Base-by-base conservation (phyloP, 805 yeast genomes). In the Suhomyces emberorum region DNA sequence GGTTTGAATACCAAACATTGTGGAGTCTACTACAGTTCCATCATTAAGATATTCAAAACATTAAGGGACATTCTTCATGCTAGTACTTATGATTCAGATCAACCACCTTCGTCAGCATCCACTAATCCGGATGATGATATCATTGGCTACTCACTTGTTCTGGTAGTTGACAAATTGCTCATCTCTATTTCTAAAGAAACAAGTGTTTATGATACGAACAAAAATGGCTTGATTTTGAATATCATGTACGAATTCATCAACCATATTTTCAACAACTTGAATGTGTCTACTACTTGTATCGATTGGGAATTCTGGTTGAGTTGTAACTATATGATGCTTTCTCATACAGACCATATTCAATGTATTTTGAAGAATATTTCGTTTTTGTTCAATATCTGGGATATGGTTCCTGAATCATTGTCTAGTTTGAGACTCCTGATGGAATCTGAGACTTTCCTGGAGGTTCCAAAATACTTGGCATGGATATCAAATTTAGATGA, bases 281-380 rank as follows among this genome's bases (percentile, higher is more conserved):
- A 48, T 36, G 44, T 37, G 30, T 24, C 35, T 16, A 21, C 38
- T 19, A 28, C 47, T n/a, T 20, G 44, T 10, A 58, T 85, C 16
- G 76, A 83, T 60, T 87, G 95, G 93, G 63, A 66, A 34, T 86
- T 88, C 51, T 87, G 95, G 95, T 55, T 82, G 5, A 65, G 70
- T 36, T 80, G 83, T 11, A 57, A 68, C 10, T 60, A 74, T 40
- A 64, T 76, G 38, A 74, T 86, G 80, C 55, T 86, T n/a, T 51
- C 64, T 6, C 52, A 58, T 27, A 76, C 87, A 6, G 78, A 76
- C 30, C 84, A 76, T 54, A 68, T 78, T 45, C 80, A 77, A 44
- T 71, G 74, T 15, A 78, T 83, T 42, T 62, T 83, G 15, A 75
- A 84, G 41, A 77, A 79, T 10, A 54, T 87, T 25, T 76, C 88